Percentiles rank a stretch among this genome's conserved stretches.
These are phyloP conservation scores for Nicotiana noctiflora DNA, from an alignment of 257 asterid species.

Conservation along the genomic window DNA sequence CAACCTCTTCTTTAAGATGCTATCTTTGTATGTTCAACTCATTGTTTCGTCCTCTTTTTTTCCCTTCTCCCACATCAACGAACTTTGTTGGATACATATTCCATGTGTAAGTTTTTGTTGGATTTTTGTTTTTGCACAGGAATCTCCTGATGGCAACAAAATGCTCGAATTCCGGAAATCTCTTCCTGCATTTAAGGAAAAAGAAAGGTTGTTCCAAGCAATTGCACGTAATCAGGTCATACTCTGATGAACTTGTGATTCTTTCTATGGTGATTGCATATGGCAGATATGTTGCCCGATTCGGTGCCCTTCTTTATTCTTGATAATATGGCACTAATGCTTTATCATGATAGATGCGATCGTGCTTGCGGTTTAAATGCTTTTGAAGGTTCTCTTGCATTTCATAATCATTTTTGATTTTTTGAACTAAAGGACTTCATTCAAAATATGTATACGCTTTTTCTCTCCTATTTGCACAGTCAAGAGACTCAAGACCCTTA, in stretches of 20 bases:
- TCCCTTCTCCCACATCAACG: neutral
- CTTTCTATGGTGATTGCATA: constrained; percentile 8
- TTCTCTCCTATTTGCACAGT: neutral
- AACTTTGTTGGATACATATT: neutral
- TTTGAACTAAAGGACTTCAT: neutral
- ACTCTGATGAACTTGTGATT: constrained; percentile 8
- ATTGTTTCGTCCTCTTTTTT: neutral
- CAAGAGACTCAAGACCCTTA: neutral
- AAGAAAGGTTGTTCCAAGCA: constrained; percentile 89
- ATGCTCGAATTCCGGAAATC: constrained; percentile 84
- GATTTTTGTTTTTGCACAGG: constrained; percentile 32
- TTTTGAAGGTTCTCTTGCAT: constrained; percentile 6
- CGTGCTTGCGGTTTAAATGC: neutral
- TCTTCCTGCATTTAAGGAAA: constrained; percentile 88
- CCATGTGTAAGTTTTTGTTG: neutral
- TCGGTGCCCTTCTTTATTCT: neutral
- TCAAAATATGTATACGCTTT: neutral
- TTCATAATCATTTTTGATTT: neutral
- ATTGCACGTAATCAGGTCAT: constrained; percentile 89
- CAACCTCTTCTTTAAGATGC: neutral
- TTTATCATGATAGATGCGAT: neutral
- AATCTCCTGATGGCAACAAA: constrained; percentile 88
- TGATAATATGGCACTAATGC: neutral
- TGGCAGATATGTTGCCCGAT: neutral
- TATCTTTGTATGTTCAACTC: neutral